Percentiles rank a stretch among this genome's conserved stretches.
phyloP scores from a whole-genome alignment of 2,329 filamentous ascomycete genomes.

The Lomentospora prolificans region DNA sequence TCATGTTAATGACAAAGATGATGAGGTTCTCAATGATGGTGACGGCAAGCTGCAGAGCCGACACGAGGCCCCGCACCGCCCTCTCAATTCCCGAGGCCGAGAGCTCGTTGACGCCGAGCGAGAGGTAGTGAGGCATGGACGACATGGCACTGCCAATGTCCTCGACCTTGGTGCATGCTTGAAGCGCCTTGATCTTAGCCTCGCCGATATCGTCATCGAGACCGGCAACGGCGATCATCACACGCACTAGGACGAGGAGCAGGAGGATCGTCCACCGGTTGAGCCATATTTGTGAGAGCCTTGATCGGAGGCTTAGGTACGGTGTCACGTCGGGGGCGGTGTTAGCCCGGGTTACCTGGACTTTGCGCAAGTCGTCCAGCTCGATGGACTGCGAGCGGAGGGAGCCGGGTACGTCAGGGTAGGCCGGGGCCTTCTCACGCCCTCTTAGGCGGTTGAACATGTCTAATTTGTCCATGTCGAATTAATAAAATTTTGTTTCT shows the following conservation, averaged over 20 bases:
- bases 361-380: conserved; percentile 21
- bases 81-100: conserved; percentile 72
- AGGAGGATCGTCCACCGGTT: conserved; percentile 94
- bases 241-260: conserved; percentile 71
- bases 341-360: conserved; percentile 29
- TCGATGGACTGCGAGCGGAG: conserved; percentile 27
- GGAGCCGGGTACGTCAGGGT: conserved; percentile 21
- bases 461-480: neutral
- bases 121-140: conserved; percentile 95
- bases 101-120: conserved; percentile 77
- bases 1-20: conserved; percentile 84
- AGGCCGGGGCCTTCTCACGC: neutral
- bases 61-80: conserved; percentile 69
- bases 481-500: neutral
- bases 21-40: conserved; percentile 80
- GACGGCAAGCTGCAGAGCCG: conserved; percentile 67
- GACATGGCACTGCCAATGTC: conserved; percentile 91
- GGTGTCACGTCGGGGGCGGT: conserved; percentile 69
- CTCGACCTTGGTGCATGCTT: conserved; percentile 86
- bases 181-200: conserved; percentile 72
- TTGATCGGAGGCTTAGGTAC: conserved; percentile 80
- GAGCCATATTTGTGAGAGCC: conserved; percentile 93
- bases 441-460: neutral
- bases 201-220: conserved; percentile 65
- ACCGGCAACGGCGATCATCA: conserved; percentile 64